phyloP scores from a whole-genome alignment of 2,329 filamentous ascomycete species.

The Camillea tinctor region DNA sequence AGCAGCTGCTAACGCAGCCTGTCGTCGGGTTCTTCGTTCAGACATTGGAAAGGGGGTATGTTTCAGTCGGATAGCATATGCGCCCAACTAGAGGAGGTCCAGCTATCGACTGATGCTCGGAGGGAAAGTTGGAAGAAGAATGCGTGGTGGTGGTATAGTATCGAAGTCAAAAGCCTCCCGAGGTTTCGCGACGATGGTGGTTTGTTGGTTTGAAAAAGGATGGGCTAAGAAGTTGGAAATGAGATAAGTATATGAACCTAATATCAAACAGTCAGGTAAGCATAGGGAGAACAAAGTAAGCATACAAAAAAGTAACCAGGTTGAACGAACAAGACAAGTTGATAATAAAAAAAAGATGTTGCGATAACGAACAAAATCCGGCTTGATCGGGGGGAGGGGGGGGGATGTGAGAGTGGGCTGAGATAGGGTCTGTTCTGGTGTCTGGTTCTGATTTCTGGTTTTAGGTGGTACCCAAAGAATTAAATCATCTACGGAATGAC shows the following conservation, averaged over 20 bases:
- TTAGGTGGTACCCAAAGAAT: not conserved
- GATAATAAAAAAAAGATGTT: not conserved
- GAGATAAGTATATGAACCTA: not conserved
- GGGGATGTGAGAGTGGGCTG: no score
- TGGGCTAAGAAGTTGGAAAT: not conserved
- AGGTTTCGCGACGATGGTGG: not conserved
- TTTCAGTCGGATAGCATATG: not conserved
- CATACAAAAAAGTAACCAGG: not conserved
- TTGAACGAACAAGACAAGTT: not conserved
- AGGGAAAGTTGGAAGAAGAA: not conserved
- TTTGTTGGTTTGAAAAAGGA: no score
- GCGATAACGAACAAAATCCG: not conserved
- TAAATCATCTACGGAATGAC: not conserved
- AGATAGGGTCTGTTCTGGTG: not conserved
- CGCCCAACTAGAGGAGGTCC: not conserved
- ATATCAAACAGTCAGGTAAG: not conserved
- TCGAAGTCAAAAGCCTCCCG: not conserved
- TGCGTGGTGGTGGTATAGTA: not conserved
- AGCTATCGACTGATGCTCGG: not conserved
- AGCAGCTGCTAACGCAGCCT: slow-evolving; percentile 26
- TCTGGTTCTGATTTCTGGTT: not conserved
- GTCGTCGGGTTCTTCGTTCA: slow-evolving; percentile 29
- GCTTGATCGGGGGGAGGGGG: not conserved
- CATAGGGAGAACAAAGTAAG: not conserved
- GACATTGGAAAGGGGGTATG: slow-evolving; percentile 24